Base-by-base conservation (phyloP, 371 early-diverging fungal genomes). In the Umbelopsis sp. region DNA sequence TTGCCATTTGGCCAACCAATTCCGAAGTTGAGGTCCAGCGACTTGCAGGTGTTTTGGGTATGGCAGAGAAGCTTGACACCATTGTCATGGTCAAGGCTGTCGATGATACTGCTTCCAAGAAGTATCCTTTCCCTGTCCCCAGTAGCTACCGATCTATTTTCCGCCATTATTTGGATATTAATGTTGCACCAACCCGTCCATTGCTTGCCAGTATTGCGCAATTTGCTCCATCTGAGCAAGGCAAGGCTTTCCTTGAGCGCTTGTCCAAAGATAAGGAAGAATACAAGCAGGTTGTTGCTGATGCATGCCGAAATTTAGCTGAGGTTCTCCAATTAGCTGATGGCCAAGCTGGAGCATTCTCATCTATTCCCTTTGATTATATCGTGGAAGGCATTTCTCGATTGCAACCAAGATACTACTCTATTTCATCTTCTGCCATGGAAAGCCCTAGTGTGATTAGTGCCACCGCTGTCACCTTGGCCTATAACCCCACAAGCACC, bases 1-100 rank as follows among this genome's bases (percentile, higher is more conserved):
- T 97, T 67, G 98, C 95, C 29, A 86, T 99, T 63, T 97, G 91
- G 88, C 94, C 98, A 3, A 85, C 87, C 50, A 99, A 98, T 79
- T 84, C 90, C 35, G 92, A 91, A 29, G 80, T 76, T 24, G 91
- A 94, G 66, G 96, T 97, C 9, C 67, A 76, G 4, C 81, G 87
- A 63, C 76, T 94, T 24, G 91, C 93, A 29, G 53, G 73, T 9
- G 84, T 89, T 4, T 86, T 96, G 35, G 86, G 86, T 8, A 73
- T 96, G 63, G 41, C 73, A 0, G 85, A 87, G 41, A 87, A 90
- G 65, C 83, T 92, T 32, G 93, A 93, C 66, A 75, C 78, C 3
- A 79, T 86, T 16, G 77, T 92, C 41, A 75, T 77, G n/a, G 84
- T 92, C 63, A 80, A 83, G 50, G 88, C 89, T 44, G 76, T 86